Evolutionary conservation across 331 rosid species (phyloP).

Genomic region (Telfairia occidentalis): DNA sequence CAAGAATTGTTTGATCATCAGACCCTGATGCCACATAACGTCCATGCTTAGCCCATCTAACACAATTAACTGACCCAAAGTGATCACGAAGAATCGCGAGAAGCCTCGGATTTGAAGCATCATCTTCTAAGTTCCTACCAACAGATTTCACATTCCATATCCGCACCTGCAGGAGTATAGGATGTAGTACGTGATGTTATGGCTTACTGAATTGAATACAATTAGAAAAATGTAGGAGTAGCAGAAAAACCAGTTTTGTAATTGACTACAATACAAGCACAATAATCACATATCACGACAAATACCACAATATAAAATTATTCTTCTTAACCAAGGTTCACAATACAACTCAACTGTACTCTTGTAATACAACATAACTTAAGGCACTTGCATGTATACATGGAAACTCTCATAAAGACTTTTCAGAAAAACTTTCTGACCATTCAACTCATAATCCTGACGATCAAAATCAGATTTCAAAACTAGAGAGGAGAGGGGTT

Average conservation of each 20-base stretch:
- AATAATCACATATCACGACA: background rate
- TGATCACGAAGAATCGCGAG: constrained; percentile 96
- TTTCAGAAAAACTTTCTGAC: background rate
- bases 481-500: background rate
- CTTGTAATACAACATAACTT: background rate
- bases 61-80: constrained; percentile 96
- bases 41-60: constrained; percentile 97
- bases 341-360: background rate
- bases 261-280: background rate
- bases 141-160: constrained; percentile 96
- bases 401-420: background rate
- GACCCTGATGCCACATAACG: constrained; percentile 89
- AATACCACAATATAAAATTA: background rate
- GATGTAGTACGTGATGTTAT: background rate
- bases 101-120: constrained; percentile 68
- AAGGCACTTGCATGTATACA: background rate
- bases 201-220: background rate
- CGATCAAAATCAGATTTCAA: background rate
- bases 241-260: background rate
- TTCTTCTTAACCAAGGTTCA: background rate
- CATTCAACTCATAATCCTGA: background rate
- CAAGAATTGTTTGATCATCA: constrained; percentile 83
- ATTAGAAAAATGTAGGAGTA: background rate
- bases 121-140: constrained; percentile 40
- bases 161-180: constrained; percentile 54